These are phyloP conservation scores for Fusarium nematophilum DNA, from an alignment of 2,329 filamentous ascomycete genomes.

Conservation along the genomic window DNA sequence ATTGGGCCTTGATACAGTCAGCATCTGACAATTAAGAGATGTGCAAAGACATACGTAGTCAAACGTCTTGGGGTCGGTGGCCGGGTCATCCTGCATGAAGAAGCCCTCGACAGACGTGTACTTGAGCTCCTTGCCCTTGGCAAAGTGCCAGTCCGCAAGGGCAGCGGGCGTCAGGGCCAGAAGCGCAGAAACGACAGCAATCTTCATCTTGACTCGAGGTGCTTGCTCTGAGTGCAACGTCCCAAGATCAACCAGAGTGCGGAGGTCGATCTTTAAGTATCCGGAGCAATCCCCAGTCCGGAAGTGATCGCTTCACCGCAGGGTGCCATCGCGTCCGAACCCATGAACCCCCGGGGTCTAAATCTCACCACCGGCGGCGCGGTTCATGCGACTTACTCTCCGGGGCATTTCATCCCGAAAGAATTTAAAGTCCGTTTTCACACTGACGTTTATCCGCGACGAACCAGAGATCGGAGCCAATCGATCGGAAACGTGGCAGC, in stretches of 20 bases:
- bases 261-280: slow-evolving; percentile 22
- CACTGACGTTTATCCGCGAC: neutral
- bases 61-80: slow-evolving; percentile 67
- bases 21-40: neutral
- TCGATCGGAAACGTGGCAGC: slow-evolving; percentile 45
- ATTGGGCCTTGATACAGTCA: slow-evolving; percentile 57
- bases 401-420: slow-evolving; percentile 32
- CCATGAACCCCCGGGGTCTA: neutral
- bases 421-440: neutral
- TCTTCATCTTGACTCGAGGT: slow-evolving; percentile 51
- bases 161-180: slow-evolving; percentile 44
- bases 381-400: neutral
- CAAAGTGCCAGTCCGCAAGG: slow-evolving; percentile 47
- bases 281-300: neutral
- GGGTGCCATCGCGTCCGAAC: slow-evolving; percentile 21
- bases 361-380: neutral
- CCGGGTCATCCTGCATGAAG: slow-evolving; percentile 71
- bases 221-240: no score
- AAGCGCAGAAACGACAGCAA: slow-evolving; percentile 43
- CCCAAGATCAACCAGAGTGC: neutral
- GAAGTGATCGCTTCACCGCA: neutral
- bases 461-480: slow-evolving; percentile 42
- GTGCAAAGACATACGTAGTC: slow-evolving; percentile 69
- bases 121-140: slow-evolving; percentile 58
- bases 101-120: slow-evolving; percentile 71